A percentile compares a stretch with the other conserved stretches of the same genome.
Evolutionary conservation across 2,329 filamentous ascomycete genomes (phyloP).

Genomic region (Calonectria honghensis): DNA sequence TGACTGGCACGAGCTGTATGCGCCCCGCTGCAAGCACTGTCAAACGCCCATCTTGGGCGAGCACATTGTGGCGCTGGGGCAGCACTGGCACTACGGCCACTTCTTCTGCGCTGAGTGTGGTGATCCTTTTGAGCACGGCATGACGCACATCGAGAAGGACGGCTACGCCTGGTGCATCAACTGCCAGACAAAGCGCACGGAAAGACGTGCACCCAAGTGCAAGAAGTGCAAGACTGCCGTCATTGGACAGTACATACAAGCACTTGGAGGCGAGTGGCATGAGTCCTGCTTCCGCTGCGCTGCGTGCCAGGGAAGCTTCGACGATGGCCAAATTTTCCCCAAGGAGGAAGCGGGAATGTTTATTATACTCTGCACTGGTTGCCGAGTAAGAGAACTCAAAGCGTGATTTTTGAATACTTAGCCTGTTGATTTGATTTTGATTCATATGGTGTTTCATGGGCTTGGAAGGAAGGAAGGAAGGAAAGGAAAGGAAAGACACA

Average conservation of each 20-base stretch:
- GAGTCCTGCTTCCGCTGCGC: slow-evolving; percentile 91
- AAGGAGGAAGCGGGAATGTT: slow-evolving; percentile 70
- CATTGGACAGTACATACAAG: slow-evolving; percentile 91
- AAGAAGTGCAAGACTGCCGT: slow-evolving; percentile 89
- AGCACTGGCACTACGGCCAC: slow-evolving; percentile 98
- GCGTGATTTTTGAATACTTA: slow-evolving; percentile 55
- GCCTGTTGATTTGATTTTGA: slow-evolving; percentile 25
- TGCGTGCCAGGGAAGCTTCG: slow-evolving; percentile 75
- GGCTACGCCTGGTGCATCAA: slow-evolving; percentile 97
- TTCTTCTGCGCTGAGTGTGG: slow-evolving; percentile 99
- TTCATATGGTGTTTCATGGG: slow-evolving; percentile 36
- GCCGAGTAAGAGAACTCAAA: slow-evolving; percentile 77
- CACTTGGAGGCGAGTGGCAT: slow-evolving; percentile 95
- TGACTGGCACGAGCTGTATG: slow-evolving; percentile 98
- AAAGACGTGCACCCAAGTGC: slow-evolving; percentile 91
- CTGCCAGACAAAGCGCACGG: slow-evolving; percentile 94
- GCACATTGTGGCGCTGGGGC: slow-evolving; percentile 92
- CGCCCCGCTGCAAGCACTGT: slow-evolving; percentile 95
- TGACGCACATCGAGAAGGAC: slow-evolving; percentile 91
- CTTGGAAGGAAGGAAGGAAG: slow-evolving; percentile 9
- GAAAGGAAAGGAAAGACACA: not conserved
- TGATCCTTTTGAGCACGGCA: slow-evolving; percentile 87
- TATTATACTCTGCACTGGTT: slow-evolving; percentile 76
- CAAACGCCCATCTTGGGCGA: slow-evolving; percentile 97
- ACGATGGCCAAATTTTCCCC: slow-evolving; percentile 80